phyloP scores from a whole-genome alignment of 306 rosid species.

The Malus orientalis region DNA sequence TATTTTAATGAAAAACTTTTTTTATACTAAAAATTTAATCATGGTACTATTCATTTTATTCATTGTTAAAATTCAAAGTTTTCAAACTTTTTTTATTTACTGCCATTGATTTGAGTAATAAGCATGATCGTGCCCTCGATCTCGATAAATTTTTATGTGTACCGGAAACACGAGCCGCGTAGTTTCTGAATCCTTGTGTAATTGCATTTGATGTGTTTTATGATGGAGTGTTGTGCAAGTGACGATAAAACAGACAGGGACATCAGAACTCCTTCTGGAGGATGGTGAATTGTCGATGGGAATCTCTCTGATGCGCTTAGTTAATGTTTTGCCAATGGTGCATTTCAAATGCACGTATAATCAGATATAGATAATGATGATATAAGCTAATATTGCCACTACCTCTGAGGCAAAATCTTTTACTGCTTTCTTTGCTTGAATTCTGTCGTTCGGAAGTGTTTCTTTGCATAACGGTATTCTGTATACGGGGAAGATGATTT shows the following conservation, averaged over 20 bases:
- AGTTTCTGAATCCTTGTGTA: background rate
- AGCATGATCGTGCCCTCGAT: too few relatives aligned
- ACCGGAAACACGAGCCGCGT: too few relatives aligned
- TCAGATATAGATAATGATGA: conserved; percentile 54
- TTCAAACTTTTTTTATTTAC: background rate
- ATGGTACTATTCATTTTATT: too few relatives aligned
- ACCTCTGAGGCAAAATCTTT: conserved; percentile 37
- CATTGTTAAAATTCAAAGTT: too few relatives aligned
- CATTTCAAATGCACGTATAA: conserved; percentile 25
- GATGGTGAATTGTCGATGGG: conserved; percentile 59
- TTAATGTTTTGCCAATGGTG: conserved; percentile 57
- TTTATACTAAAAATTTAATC: too few relatives aligned
- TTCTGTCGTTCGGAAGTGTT: too few relatives aligned
- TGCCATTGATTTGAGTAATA: background rate
- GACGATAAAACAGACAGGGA: conserved; percentile 62
- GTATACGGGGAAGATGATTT: background rate
- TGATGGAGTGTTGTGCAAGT: conserved; percentile 14
- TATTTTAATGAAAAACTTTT: too few relatives aligned
- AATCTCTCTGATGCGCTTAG: conserved; percentile 56
- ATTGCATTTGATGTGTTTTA: background rate
- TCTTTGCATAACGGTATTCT: too few relatives aligned
- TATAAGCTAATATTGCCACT: conserved; percentile 55
- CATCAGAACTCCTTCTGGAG: conserved; percentile 39
- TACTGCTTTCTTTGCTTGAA: background rate
- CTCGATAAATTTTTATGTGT: background rate